Conservation (phyloP, 768 basidiomycete genomes). For the Lactarius sanguifluus region DNA sequence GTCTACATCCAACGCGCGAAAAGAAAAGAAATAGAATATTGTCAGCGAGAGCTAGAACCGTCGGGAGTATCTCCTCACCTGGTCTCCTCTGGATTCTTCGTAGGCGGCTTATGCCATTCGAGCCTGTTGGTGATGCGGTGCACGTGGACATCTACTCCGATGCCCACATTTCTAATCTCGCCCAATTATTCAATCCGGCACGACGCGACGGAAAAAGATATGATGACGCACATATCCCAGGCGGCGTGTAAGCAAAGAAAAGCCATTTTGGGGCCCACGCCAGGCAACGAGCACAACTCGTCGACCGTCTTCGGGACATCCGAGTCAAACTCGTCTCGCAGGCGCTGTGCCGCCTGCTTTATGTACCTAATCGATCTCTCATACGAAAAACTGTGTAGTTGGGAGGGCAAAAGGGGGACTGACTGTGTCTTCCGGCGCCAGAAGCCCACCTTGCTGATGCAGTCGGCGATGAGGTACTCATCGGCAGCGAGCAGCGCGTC, state of each 20-base stretch:
- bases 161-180: slow-evolving; percentile 69
- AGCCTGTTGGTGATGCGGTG: slow-evolving; percentile 93
- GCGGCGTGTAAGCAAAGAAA: slow-evolving; percentile 81
- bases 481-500: slow-evolving; percentile 66
- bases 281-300: slow-evolving; percentile 81
- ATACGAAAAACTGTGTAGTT: neutral
- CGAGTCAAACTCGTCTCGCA: slow-evolving; percentile 70
- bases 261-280: slow-evolving; percentile 97
- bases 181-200: neutral
- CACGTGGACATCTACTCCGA: slow-evolving; percentile 96
- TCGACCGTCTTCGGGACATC: slow-evolving; percentile 91
- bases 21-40: neutral
- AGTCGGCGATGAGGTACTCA: slow-evolving; percentile 59
- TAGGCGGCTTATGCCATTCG: slow-evolving; percentile 86
- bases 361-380: slow-evolving; percentile 53
- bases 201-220: neutral
- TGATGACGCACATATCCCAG: slow-evolving; percentile 67
- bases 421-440: slow-evolving; percentile 87
- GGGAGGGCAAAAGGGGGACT: slow-evolving; percentile 32
- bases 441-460: slow-evolving; percentile 90
- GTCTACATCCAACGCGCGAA: slow-evolving; percentile 38
- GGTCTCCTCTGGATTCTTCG: slow-evolving; percentile 86
- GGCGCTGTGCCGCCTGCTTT: slow-evolving; percentile 64
- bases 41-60: neutral
- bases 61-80: slow-evolving; percentile 44